phyloP scores from a whole-genome alignment of 129 eudicot species.

The Saposhnikovia divaricata region DNA sequence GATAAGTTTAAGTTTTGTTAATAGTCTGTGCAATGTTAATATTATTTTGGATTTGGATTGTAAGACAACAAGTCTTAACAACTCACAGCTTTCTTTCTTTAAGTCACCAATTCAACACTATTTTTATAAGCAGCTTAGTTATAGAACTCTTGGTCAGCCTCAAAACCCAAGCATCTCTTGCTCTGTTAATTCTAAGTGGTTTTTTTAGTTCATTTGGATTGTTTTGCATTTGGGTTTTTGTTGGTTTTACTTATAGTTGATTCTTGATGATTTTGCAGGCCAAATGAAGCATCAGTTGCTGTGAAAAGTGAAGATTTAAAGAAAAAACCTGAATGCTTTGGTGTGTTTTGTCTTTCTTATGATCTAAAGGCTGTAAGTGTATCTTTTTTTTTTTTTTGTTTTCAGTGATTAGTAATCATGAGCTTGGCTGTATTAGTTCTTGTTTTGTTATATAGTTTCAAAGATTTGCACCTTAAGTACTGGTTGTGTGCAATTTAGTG shows the following conservation, averaged over 20 bases:
- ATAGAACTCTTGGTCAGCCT: conserved; percentile 19
- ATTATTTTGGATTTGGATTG: no score
- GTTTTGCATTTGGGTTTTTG: not conserved
- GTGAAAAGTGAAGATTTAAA: conserved; percentile 30
- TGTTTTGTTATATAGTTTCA: not conserved
- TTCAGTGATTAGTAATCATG: not conserved
- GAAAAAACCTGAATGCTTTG: conserved; percentile 65
- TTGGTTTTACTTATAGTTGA: not conserved
- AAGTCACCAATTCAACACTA: conserved; percentile 37
- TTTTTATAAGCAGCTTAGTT: conserved; percentile 23
- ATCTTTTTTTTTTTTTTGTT: not conserved
- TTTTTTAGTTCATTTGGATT: not conserved
- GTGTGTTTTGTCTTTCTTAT: conserved; percentile 93
- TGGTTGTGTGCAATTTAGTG: not conserved
- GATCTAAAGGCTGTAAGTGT: conserved; percentile 89
- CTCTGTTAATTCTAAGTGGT: conserved; percentile 58
- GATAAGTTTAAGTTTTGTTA: no score
- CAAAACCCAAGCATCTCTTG: conserved; percentile 37
- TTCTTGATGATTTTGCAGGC: conserved; percentile 27
- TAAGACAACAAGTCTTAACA: no score
- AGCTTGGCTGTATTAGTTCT: not conserved
- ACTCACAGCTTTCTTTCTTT: no score
- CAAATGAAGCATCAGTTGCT: conserved; percentile 57
- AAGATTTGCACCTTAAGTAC: not conserved
- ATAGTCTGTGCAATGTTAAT: no score